Evolutionary conservation across 2,329 filamentous ascomycete genomes (phyloP).

Genomic region (Clonostachys rhizophaga): DNA sequence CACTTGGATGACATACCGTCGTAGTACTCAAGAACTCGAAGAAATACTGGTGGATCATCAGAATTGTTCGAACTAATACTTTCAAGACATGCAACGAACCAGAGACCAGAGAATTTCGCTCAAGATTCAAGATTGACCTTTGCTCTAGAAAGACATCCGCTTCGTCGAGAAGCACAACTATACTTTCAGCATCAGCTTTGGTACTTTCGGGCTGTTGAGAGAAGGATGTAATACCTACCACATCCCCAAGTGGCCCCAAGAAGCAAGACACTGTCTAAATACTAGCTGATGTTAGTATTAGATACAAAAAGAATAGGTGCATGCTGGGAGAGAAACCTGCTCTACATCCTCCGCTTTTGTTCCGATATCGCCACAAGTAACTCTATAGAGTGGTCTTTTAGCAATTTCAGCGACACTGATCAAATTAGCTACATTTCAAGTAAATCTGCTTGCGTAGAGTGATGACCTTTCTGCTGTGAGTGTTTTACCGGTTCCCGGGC

Average conservation of each 20-base stretch:
- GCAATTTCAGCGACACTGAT: constrained; percentile 29
- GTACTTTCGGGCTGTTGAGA: no score
- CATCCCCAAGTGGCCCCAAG: no score
- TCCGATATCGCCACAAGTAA: constrained; percentile 44
- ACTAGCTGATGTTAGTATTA: not conserved
- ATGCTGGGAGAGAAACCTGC: constrained; percentile 3
- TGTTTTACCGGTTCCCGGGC: constrained; percentile 44
- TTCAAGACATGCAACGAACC: constrained; percentile 40
- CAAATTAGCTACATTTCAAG: no score
- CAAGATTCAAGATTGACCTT: constrained; percentile 19
- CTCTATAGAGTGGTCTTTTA: constrained; percentile 37
- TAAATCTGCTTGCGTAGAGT: no score
- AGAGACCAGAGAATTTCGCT: constrained; percentile 27
- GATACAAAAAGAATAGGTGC: no score
- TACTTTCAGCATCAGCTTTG: no score
- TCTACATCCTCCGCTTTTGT: constrained; percentile 33
- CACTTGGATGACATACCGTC: not conserved
- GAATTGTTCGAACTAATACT: constrained; percentile 7
- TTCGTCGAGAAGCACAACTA: constrained; percentile 27
- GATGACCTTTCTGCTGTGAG: constrained; percentile 28
- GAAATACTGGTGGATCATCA: not conserved
- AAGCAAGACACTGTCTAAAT: no score
- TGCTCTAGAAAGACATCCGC: constrained; percentile 25
- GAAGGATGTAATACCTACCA: no score
- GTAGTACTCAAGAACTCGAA: not conserved